These are phyloP conservation scores for Cryptomeria japonica DNA, from an alignment of 75 land plant species.

Conservation along the genomic window DNA sequence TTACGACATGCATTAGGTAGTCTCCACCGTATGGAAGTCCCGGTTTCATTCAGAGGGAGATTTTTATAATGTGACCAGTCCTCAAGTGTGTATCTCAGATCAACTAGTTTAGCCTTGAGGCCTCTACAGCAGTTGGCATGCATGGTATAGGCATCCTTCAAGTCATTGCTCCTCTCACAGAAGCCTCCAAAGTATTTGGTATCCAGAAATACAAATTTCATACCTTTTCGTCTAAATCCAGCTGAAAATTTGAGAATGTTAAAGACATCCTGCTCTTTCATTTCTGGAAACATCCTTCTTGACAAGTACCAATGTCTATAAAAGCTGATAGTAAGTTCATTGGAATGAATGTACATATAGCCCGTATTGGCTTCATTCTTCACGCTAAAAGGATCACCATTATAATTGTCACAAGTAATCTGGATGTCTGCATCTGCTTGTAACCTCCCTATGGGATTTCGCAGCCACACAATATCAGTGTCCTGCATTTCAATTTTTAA, in stretches of 20 bases:
- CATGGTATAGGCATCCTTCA: slow-evolving; percentile 30
- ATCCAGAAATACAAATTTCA: slow-evolving; percentile 29
- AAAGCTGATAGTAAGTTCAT: slow-evolving; percentile 32
- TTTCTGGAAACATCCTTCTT: slow-evolving; percentile 21
- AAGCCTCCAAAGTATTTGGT: slow-evolving; percentile 43
- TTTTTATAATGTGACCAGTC: slow-evolving; percentile 17
- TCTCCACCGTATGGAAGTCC: not conserved
- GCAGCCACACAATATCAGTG: slow-evolving; percentile 49
- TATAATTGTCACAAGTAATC: slow-evolving; percentile 35
- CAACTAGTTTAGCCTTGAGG: slow-evolving; percentile 20
- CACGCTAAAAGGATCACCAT: slow-evolving; percentile 25
- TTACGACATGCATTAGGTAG: not conserved
- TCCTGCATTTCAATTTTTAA: slow-evolving; percentile 24
- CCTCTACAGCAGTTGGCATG: slow-evolving; percentile 39
- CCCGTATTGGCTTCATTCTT: slow-evolving; percentile 41
- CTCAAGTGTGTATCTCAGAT: slow-evolving; percentile 10
- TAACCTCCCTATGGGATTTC: slow-evolving; percentile 34
- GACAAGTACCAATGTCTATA: slow-evolving; percentile 41
- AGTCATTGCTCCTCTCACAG: slow-evolving; percentile 25
- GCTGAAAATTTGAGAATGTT: slow-evolving; percentile 19
- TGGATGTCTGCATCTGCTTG: slow-evolving; percentile 30
- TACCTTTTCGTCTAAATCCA: slow-evolving; percentile 19
- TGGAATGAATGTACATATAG: slow-evolving; percentile 28
- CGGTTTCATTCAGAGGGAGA: not conserved
- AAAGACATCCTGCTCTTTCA: slow-evolving; percentile 46